These are phyloP conservation scores for Psophocarpus tetragonolobus DNA, from an alignment of 306 rosid genomes.

Conservation along the genomic window DNA sequence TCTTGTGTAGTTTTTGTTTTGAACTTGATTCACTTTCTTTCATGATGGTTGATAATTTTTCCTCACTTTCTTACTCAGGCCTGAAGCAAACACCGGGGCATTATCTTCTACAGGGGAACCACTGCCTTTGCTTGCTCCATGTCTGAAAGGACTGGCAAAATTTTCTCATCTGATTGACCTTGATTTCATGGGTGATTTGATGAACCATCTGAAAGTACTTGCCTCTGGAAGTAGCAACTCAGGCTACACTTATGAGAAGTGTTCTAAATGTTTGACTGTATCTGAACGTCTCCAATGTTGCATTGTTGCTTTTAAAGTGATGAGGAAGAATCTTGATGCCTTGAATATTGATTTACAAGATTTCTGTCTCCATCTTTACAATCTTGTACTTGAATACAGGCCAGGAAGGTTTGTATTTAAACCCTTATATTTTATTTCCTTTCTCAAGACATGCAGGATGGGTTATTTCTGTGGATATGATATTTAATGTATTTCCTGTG, in stretches of 20 bases:
- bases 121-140: conserved; percentile 81
- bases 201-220: conserved; percentile 73
- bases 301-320: conserved; percentile 93
- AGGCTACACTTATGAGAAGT: conserved; percentile 45
- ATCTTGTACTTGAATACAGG: conserved; percentile 81
- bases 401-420: conserved; percentile 93
- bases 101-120: conserved; percentile 48
- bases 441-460: background rate
- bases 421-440: no score
- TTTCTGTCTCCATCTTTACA: conserved; percentile 88
- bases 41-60: conserved; percentile 31
- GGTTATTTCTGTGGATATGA: background rate
- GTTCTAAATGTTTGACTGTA: conserved; percentile 58
- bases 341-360: conserved; percentile 92
- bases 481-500: conserved; percentile 3
- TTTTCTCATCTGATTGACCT: conserved; percentile 86
- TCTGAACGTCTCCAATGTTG: conserved; percentile 93
- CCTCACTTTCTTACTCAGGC: conserved; percentile 49
- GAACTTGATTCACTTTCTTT: conserved; percentile 24
- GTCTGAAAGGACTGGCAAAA: conserved; percentile 90
- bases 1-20: background rate
- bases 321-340: conserved; percentile 93
- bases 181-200: conserved; percentile 88
- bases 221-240: conserved; percentile 61
- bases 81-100: conserved; percentile 50